These are phyloP conservation scores for Lactarius tabidus DNA, from an alignment of 768 basidiomycete species.

Conservation along the genomic window DNA sequence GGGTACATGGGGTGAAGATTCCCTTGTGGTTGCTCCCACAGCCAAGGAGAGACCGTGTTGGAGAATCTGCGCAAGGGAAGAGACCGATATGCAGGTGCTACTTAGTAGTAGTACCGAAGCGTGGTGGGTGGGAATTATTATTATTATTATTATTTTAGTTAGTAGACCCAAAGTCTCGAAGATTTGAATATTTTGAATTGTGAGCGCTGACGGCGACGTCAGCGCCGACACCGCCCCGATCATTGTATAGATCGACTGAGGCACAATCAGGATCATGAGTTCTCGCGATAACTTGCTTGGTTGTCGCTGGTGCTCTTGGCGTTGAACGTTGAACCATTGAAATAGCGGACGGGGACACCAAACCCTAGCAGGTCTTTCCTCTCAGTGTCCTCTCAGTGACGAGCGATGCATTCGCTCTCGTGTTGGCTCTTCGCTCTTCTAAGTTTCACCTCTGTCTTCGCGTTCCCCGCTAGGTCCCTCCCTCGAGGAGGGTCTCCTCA, in stretches of 20 bases:
- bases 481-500: not conserved
- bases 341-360: too few relatives aligned
- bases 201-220: not conserved
- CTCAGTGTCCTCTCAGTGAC: not conserved
- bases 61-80: conserved; percentile 1
- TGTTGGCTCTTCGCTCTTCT: conserved; percentile 7
- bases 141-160: not conserved
- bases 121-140: not conserved
- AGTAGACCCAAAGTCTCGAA: not conserved
- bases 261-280: not conserved
- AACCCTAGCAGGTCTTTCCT: too few relatives aligned
- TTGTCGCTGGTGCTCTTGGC: not conserved
- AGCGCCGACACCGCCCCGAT: not conserved
- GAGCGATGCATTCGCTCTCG: conserved; percentile 10
- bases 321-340: not conserved
- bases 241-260: not conserved
- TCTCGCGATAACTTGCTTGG: not conserved
- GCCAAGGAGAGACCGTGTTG: conserved; percentile 14
- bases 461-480: conserved; percentile 6
- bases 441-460: not conserved
- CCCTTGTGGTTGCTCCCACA: conserved; percentile 2
- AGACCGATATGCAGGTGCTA: not conserved
- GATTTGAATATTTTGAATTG: not conserved
- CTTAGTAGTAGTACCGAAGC: conserved; percentile 7
- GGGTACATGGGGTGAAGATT: conserved; percentile 35